A percentile compares a stretch with the other conserved stretches of the same genome.
Conservation (phyloP, 192 early-diverging fungal genomes). For the Glomus cerebriforme region DNA sequence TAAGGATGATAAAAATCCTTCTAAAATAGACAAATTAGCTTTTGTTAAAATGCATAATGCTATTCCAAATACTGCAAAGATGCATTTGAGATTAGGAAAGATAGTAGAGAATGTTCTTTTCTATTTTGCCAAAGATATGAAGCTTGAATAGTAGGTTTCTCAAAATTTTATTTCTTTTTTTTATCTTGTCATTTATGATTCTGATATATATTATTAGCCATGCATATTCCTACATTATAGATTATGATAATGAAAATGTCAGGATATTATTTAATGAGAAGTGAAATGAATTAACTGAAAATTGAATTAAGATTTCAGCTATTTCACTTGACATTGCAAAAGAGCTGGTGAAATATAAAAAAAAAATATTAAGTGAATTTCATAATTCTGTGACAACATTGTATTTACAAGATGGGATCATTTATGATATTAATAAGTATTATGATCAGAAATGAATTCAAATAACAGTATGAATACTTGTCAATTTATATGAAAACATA, state of each 20-base stretch:
- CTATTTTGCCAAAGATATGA: constrained; percentile 3
- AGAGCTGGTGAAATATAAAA: constrained; percentile 16
- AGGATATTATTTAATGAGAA: constrained; percentile 9
- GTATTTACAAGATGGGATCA: too few species aligned
- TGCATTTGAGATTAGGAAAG: constrained; percentile 15
- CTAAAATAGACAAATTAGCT: constrained; percentile 8
- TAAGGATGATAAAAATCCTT: neutral
- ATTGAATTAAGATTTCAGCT: neutral
- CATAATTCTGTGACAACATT: too few species aligned
- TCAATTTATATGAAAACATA: too few species aligned
- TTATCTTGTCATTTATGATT: constrained; percentile 16
- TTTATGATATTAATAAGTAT: too few species aligned
- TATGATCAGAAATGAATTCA: too few species aligned
- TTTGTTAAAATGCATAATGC: neutral
- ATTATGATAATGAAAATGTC: constrained; percentile 23
- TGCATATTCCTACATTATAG: constrained; percentile 22
- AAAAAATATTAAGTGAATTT: constrained; percentile 7
- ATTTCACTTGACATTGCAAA: constrained; percentile 13
- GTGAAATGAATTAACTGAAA: constrained; percentile 20
- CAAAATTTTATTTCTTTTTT: constrained; percentile 4
- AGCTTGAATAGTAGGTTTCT: constrained; percentile 24
- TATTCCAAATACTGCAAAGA: constrained; percentile 14
- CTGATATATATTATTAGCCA: constrained; percentile 16
- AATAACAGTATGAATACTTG: too few species aligned
- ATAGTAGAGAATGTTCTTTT: constrained; percentile 26